Conservation (phyloP, 1,284 basidiomycete genomes). For the Vanrija pseudolonga region DNA sequence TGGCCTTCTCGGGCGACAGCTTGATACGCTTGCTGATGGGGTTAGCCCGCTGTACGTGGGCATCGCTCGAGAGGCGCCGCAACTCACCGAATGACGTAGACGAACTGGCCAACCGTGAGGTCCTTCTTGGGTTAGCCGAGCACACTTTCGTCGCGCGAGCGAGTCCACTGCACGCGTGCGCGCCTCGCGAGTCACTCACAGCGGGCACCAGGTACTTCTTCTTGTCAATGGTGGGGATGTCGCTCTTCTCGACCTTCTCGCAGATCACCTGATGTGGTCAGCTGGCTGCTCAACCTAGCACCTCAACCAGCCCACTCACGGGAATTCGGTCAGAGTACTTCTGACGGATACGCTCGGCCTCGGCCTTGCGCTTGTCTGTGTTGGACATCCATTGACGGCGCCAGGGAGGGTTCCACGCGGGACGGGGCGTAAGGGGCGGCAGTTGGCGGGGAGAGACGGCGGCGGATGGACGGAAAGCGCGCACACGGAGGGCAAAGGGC, state of each 20-base stretch:
- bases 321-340: constrained; percentile 99
- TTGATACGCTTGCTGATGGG: constrained; percentile 87
- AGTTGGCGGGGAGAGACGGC: background rate
- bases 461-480: background rate
- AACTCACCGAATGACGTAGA: constrained; percentile 83
- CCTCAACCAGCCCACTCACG: constrained; percentile 55
- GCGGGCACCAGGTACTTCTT: constrained; percentile 99
- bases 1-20: constrained; percentile 98
- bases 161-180: background rate
- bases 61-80: too few species aligned
- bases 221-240: constrained; percentile 99
- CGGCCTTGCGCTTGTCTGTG: constrained; percentile 95
- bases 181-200: constrained; percentile 51
- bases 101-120: constrained; percentile 96
- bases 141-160: background rate
- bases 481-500: background rate
- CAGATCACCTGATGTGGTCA: constrained; percentile 80
- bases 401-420: background rate
- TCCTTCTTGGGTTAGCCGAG: constrained; percentile 58
- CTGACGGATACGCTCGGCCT: constrained; percentile 87
- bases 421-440: background rate
- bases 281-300: background rate
- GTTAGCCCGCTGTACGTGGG: constrained; percentile 8
- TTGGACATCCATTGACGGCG: background rate
- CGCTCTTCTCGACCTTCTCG: constrained; percentile 98